Conservation (phyloP, 768 basidiomycete genomes). For the Grammothele lineata region DNA sequence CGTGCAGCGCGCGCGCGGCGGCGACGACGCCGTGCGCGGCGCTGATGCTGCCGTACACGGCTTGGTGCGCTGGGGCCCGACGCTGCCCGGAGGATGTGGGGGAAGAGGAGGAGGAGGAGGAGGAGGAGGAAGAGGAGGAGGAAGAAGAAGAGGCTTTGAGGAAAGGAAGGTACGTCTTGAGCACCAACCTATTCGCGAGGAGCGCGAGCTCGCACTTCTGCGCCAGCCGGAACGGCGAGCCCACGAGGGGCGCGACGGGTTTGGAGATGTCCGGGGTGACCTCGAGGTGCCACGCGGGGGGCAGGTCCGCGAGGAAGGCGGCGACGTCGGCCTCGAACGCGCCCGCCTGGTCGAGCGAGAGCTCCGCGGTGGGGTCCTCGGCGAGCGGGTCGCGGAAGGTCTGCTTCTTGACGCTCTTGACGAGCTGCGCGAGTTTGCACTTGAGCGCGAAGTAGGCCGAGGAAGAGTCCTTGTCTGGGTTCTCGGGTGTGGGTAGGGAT, state of each 20-base stretch:
- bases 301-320: conserved; percentile 50
- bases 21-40: conserved; percentile 65
- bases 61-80: conserved; percentile 41
- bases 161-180: conserved; percentile 69
- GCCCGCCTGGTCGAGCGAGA: conserved; percentile 59
- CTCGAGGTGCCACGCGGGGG: conserved; percentile 43
- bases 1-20: conserved; percentile 41
- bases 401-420: conserved; percentile 57
- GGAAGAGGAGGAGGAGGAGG: too few species aligned
- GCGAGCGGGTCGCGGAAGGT: conserved; percentile 35
- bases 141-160: conserved; percentile 31
- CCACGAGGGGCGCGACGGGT: conserved; percentile 13
- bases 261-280: conserved; percentile 27
- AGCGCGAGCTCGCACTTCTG: conserved; percentile 61
- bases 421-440: conserved; percentile 59
- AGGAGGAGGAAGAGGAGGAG: too few species aligned
- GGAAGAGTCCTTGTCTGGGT: conserved; percentile 27
- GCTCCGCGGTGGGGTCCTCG: conserved; percentile 24
- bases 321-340: conserved; percentile 53
- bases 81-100: too few species aligned
- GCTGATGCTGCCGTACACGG: conserved; percentile 52
- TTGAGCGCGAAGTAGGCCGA: conserved; percentile 52
- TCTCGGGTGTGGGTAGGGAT: conserved; percentile 33
- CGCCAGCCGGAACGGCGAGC: conserved; percentile 37
- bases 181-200: conserved; percentile 53